phyloP scores from a whole-genome alignment of 176 grass and related monocot genomes.

The Eragrostis nindensis region DNA sequence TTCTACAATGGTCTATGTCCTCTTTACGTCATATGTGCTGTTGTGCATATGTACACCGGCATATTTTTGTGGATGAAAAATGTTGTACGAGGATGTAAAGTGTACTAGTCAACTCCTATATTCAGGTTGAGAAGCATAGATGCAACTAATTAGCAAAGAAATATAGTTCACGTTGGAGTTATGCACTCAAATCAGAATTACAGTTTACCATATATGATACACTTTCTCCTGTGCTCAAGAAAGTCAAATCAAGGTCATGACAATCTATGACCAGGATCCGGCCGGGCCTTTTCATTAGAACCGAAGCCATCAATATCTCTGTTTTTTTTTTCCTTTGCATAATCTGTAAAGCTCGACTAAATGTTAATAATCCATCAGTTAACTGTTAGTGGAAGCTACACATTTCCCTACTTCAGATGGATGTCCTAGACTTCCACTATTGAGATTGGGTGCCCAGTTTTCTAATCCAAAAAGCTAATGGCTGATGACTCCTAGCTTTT shows the following conservation, averaged over 20 bases:
- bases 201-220: not conserved
- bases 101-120: not conserved
- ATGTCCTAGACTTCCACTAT: conserved; percentile 32
- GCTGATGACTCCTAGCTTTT: not conserved
- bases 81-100: not conserved
- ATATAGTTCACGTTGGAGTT: not conserved
- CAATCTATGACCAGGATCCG: not conserved
- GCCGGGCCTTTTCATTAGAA: not conserved
- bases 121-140: not conserved
- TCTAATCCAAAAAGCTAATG: not conserved
- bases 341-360: not conserved
- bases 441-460: not conserved
- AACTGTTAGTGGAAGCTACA: not conserved
- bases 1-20: not conserved
- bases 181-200: not conserved
- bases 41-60: not conserved
- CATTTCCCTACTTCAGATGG: not conserved
- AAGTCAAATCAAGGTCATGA: not conserved
- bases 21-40: not conserved
- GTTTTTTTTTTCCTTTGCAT: not conserved
- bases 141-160: not conserved
- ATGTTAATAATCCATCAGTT: not conserved
- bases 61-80: not conserved
- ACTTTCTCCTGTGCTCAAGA: not conserved
- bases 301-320: not conserved